Base-by-base conservation (phyloP, 1,284 basidiomycete species). In the Termitomyces sp. region DNA sequence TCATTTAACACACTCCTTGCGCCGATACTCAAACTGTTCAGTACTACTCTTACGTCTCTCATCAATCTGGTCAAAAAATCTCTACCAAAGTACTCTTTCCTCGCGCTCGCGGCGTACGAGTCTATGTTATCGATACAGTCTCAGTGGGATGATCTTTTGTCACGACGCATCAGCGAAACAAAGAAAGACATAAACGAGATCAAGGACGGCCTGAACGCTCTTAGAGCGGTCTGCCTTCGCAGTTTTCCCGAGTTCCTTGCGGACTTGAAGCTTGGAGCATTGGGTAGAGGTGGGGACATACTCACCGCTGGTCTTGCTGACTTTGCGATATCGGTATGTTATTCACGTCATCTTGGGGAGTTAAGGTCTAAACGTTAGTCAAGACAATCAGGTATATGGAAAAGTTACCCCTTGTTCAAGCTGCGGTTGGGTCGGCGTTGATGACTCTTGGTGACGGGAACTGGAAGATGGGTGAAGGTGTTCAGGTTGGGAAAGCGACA, bases 391-490 rank as follows among this genome's bases (percentile, higher is more conserved):
- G 78, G 43, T 91, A 88, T 61, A 64, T 91, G 56, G 79, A 84
- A 47, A 73, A 78, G 46, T 68, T 91, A 5, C 84, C 86, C 0
- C 79, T 84, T 39, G 84, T 91, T 3, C 76, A 80, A 50, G 75
- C 73, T 28, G 86, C 84, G 0, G 86, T 83, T 10, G 78, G 77
- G 0, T 72, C 85, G 2, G 81, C 83, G 0, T 70, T 91, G 34
- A 64, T 81, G 40, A 78, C 80, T 1, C 76, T 91, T 1, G 88
- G 88, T 0, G 88, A 91, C 56, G 88, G 88, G 3, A 91, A 91
- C 59, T 91, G 89, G 88, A 88, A 81, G 68, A 91, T 91, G 88
- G 88, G 89, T 3, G 87, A 89, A 56, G 88, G 88, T 2, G 75
- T 85, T 26, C 76, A 78, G 58, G 79, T 84, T 2, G 79, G 77